A percentile compares a stretch with the other conserved stretches of the same genome.
Conservation (phyloP, 148 eudicot genomes). For the Fagopyrum esculentum region DNA sequence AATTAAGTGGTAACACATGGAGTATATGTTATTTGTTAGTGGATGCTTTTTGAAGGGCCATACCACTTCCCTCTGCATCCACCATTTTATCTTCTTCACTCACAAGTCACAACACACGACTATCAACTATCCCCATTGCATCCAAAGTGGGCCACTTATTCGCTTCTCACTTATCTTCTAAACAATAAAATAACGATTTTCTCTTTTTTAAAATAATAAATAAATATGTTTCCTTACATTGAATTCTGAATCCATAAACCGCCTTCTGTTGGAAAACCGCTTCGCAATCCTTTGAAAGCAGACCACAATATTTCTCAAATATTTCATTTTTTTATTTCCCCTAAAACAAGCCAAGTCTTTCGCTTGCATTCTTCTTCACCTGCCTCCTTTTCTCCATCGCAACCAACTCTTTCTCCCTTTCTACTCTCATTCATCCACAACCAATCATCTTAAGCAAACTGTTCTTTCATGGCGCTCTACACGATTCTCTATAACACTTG, state of each 20-base stretch:
- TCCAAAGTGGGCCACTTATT: too few relatives aligned
- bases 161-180: too few relatives aligned
- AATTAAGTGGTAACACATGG: too few relatives aligned
- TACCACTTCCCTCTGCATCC: too few relatives aligned
- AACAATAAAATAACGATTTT: too few relatives aligned
- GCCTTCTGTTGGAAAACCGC: background rate
- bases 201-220: too few relatives aligned
- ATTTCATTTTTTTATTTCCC: background rate
- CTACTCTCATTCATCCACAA: background rate
- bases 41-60: too few relatives aligned
- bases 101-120: too few relatives aligned
- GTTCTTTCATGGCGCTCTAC: background rate
- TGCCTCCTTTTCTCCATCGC: background rate
- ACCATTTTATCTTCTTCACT: too few relatives aligned
- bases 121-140: too few relatives aligned
- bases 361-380: too few relatives aligned
- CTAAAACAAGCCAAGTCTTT: background rate
- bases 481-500: background rate
- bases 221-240: background rate
- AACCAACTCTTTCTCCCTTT: conserved; percentile 8
- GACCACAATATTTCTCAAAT: background rate
- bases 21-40: too few relatives aligned
- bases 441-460: background rate
- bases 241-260: conserved; percentile 5
- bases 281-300: background rate